A percentile compares a stretch with the other conserved stretches of the same genome.
Conservation (phyloP, 2,329 filamentous ascomycete species). For the Diaporthe citri region DNA sequence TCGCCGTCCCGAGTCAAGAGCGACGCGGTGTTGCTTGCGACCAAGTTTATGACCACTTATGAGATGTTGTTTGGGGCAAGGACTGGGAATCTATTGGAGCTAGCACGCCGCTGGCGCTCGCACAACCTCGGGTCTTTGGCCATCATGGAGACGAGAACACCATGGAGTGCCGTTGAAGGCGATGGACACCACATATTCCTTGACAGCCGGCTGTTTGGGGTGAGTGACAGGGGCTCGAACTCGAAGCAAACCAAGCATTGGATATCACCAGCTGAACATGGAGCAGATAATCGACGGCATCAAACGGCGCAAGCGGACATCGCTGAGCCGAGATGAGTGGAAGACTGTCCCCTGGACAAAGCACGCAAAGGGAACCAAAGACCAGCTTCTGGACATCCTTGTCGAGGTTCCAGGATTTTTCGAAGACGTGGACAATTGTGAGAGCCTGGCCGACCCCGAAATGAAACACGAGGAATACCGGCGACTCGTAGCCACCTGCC, state of each 20-base stretch:
- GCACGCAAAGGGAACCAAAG: conserved; percentile 41
- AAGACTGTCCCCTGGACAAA: conserved; percentile 43
- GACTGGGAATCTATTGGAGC: conserved; percentile 1
- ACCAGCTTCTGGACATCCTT: conserved; percentile 42
- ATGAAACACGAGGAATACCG: conserved; percentile 32
- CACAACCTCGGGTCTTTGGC: conserved; percentile 27
- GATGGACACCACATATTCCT: conserved; percentile 15
- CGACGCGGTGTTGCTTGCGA: conserved; percentile 42
- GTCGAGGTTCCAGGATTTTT: conserved; percentile 41
- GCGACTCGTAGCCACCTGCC: conserved; percentile 26
- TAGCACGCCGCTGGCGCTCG: conserved; percentile 12
- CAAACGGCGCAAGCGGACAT: conserved; percentile 35
- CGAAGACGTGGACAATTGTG: conserved; percentile 41
- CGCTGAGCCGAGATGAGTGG: conserved; percentile 41
- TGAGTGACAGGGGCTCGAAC: not conserved
- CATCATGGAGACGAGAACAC: conserved; percentile 30
- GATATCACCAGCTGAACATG: not conserved
- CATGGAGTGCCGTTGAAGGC: conserved; percentile 20
- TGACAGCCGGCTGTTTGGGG: not conserved
- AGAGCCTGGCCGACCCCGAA: conserved; percentile 4
- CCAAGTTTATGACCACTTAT: conserved; percentile 44
- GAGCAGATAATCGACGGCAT: conserved; percentile 41
- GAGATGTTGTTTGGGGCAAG: conserved; percentile 39
- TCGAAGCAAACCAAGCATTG: not conserved
- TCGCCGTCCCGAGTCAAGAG: conserved; percentile 36